Percentiles rank a stretch among this genome's conserved stretches.
Evolutionary conservation across 495 filamentous ascomycete genomes (phyloP).

Genomic region (Hypomontagnella submonticulosa): DNA sequence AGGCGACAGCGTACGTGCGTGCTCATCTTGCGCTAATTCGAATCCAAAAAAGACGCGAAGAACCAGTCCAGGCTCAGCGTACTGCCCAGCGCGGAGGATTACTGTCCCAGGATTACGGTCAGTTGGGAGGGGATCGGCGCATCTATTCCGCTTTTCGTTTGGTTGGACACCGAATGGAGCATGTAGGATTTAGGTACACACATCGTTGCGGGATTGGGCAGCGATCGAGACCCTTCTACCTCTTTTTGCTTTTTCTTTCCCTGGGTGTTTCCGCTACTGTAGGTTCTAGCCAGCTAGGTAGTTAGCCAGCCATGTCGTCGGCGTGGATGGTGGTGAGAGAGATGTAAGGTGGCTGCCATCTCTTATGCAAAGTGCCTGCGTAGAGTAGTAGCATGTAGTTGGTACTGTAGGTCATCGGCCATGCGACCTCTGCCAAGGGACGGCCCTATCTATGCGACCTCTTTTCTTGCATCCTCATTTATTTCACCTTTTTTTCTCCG

Average conservation of each 20-base stretch:
- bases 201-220: conserved; percentile 31
- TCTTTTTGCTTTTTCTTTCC: conserved; percentile 18
- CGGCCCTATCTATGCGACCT: conserved; percentile 22
- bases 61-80: conserved; percentile 22
- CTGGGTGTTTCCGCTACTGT: neutral
- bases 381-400: conserved; percentile 8
- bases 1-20: conserved; percentile 11
- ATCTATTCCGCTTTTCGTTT: conserved; percentile 18
- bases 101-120: conserved; percentile 14
- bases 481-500: neutral
- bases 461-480: neutral
- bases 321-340: conserved; percentile 7
- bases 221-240: conserved; percentile 36
- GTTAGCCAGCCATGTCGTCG: neutral
- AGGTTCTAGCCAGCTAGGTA: neutral
- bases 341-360: neutral
- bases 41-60: neutral
- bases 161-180: conserved; percentile 10
- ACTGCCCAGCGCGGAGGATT: conserved; percentile 26
- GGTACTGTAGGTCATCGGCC: neutral
- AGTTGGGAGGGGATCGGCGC: conserved; percentile 20
- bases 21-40: conserved; percentile 36
- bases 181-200: conserved; percentile 8
- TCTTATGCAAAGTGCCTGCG: conserved; percentile 28
- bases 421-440: conserved; percentile 13